Percentiles rank a stretch among this genome's conserved stretches.
phyloP scores from a whole-genome alignment of 495 filamentous ascomycete species.

The Cenococcum geophilum region DNA sequence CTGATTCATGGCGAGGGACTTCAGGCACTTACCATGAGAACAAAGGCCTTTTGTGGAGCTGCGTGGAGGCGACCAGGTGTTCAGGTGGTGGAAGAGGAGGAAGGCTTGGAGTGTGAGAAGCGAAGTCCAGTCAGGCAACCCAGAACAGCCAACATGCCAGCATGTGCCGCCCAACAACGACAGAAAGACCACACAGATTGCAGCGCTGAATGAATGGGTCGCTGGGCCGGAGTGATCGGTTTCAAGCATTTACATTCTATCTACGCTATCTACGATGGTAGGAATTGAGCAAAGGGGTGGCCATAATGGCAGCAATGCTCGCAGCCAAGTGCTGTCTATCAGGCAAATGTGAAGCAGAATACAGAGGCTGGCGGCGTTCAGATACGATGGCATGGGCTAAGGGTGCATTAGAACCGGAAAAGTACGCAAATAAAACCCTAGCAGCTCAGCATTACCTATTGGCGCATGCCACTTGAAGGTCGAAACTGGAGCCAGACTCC shows the following conservation, averaged over 20 bases:
- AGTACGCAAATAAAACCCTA: slow-evolving; percentile 25
- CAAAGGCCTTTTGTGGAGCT: slow-evolving; percentile 8
- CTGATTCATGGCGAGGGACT: background rate
- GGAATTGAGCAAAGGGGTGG: background rate
- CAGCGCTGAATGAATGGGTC: background rate
- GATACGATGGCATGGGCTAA: slow-evolving; percentile 24
- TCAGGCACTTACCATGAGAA: slow-evolving; percentile 2
- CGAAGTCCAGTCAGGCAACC: slow-evolving; percentile 10
- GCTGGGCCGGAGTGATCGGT: background rate
- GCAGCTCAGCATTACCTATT: slow-evolving; percentile 23
- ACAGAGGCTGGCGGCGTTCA: slow-evolving; percentile 1
- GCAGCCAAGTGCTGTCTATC: background rate
- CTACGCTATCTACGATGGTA: background rate
- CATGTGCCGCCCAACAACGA: slow-evolving; percentile 21
- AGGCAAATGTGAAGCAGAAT: background rate
- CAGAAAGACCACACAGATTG: slow-evolving; percentile 5
- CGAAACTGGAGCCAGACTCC: slow-evolving; percentile 26
- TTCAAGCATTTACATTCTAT: background rate
- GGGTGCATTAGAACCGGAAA: slow-evolving; percentile 24
- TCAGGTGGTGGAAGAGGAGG: slow-evolving; percentile 15
- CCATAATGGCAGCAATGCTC: background rate
- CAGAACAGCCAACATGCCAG: slow-evolving; percentile 11
- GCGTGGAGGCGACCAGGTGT: slow-evolving; percentile 8
- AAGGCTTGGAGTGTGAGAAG: slow-evolving; percentile 13
- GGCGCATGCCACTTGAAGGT: slow-evolving; percentile 25